Evolutionary conservation across 805 yeast genomes (phyloP), one percentile per base, ranked within the genome.

Genomic region (Candida methanosorbosa): DNA sequence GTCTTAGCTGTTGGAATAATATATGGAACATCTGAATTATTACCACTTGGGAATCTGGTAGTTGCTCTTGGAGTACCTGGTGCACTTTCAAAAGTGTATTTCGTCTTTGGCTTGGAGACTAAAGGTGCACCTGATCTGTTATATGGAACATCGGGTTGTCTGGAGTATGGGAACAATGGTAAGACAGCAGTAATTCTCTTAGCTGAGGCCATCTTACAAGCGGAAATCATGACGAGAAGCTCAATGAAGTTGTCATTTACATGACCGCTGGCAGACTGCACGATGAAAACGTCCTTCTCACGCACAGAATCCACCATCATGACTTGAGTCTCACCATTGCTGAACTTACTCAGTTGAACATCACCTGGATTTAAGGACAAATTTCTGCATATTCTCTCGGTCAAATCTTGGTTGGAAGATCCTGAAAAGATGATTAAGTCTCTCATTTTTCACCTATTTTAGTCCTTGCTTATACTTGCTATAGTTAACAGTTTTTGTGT

Each of bases 91-190:
- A 56, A 57, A 9, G 67, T 57, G 40, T 63, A 63, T 38, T 41
- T 53, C n/a, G 22, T 12, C 31, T 37, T 39, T 4, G 37, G 27
- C 45, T 15, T 26, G 9, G 65, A 51, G 13, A 66, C 55, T 30
- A 66, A 61, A 8, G 94, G 94, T 1, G 88, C 84, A 11, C 94
- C 92, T 25, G 74, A 71, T 50, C 72, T 71, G 38, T 83, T 76
- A 50, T 81, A 82, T 22, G 95, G 95, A 25, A 85, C 76, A 57
- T 90, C 97, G 4, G 96, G 94, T 59, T 92, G 99, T 51, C 99
- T 72, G 3, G 95, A 83, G 55, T 92, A 92, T 19, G 97, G 96
- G 59, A 92, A 92, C 40, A 87, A 68, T 4, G 99, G 98, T 57
- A 84, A 66, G 21, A 87, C 95, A 0, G 90, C 95, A 2, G 95